These are phyloP conservation scores for Patellifolia procumbens DNA, from an alignment of 179 eudicot species.

Conservation along the genomic window DNA sequence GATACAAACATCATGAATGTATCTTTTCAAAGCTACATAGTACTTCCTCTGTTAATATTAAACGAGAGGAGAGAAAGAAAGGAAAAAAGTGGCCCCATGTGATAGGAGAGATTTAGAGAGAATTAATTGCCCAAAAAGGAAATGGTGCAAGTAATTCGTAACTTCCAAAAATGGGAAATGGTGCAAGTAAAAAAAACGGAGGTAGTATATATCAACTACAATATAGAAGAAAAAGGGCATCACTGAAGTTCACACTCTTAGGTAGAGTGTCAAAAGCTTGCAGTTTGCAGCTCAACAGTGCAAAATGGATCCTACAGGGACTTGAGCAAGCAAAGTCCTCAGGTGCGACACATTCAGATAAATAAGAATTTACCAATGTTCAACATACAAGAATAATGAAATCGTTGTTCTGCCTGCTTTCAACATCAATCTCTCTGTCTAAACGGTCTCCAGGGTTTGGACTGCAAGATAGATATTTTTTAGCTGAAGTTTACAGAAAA, in stretches of 20 bases:
- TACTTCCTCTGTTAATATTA: too few relatives aligned
- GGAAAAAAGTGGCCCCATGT: too few relatives aligned
- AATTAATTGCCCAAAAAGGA: too few relatives aligned
- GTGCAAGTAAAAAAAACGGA: too few relatives aligned
- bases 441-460: conserved; percentile 61
- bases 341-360: neutral
- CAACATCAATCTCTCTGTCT: conserved; percentile 74
- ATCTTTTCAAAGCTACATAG: too few relatives aligned
- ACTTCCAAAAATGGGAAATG: too few relatives aligned
- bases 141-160: too few relatives aligned
- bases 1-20: too few relatives aligned
- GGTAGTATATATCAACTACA: neutral
- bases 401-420: conserved; percentile 62
- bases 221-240: neutral
- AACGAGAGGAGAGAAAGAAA: too few relatives aligned
- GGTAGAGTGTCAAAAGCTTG: neutral
- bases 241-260: neutral
- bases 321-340: conserved; percentile 3
- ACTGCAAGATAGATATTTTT: conserved; percentile 52
- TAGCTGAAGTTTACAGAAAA: conserved; percentile 20
- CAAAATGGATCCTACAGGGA: neutral
- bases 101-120: too few relatives aligned
- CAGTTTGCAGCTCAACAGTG: neutral
- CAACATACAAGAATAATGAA: conserved; percentile 75
- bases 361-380: neutral